A percentile compares a stretch with the other conserved stretches of the same genome.
Conservation (phyloP, 169 alveolate species). For the Eimeria sp. region DNA sequence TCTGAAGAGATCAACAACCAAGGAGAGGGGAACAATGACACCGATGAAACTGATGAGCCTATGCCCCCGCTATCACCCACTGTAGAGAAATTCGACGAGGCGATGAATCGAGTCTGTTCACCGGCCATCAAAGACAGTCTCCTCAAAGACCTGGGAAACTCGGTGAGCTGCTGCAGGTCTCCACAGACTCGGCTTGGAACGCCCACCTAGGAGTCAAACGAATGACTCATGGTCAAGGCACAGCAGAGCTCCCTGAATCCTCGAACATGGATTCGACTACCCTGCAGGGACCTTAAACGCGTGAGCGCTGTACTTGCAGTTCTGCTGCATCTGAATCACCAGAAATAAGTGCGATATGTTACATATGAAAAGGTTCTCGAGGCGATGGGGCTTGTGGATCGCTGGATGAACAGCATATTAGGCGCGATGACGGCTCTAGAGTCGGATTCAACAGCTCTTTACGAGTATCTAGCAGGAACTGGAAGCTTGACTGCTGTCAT, state of each 20-base stretch:
- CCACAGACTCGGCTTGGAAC: background rate
- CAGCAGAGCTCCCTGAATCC: conserved; percentile 3
- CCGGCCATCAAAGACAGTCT: background rate
- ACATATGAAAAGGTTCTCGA: conserved; percentile 11
- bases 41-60: conserved; percentile 22
- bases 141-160: background rate
- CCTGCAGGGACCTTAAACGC: background rate
- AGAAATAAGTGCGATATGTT: background rate
- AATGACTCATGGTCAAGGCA: background rate
- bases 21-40: background rate
- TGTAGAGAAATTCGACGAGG: conserved; percentile 38
- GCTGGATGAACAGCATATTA: conserved; percentile 34
- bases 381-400: conserved; percentile 27
- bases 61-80: conserved; percentile 1
- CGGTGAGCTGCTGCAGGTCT: conserved; percentile 4
- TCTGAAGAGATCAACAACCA: background rate
- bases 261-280: background rate
- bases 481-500: conserved; percentile 27
- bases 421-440: conserved; percentile 62
- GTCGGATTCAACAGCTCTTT: conserved; percentile 48
- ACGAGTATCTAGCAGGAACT: conserved; percentile 36
- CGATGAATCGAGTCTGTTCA: conserved; percentile 38
- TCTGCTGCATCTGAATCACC: background rate
- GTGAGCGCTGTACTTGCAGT: background rate
- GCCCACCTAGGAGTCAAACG: background rate